Evolutionary conservation across 2,329 filamentous ascomycete species (phyloP).

Genomic region (Berkeleyomyces basicola): DNA sequence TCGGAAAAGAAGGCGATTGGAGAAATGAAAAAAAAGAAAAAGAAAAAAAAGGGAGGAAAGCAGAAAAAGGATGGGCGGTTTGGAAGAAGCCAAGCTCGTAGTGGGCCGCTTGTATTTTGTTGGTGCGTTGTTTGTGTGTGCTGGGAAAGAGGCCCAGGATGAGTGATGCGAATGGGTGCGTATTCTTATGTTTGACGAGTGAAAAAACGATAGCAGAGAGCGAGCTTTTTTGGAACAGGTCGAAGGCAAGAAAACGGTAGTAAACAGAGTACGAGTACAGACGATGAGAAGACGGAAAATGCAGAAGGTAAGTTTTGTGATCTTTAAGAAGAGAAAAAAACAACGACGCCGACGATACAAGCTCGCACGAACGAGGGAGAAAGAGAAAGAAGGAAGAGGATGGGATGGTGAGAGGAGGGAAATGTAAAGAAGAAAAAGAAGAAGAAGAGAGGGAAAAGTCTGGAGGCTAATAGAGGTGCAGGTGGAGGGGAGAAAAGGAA

Average conservation of each 20-base stretch:
- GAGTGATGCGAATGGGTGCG: not conserved
- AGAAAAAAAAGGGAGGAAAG: slow-evolving; percentile 7
- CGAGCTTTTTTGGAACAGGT: not conserved
- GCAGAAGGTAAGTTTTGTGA: slow-evolving; percentile 15
- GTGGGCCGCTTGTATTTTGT: slow-evolving; percentile 6
- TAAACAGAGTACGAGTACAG: slow-evolving; percentile 15
- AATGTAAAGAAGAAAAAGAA: slow-evolving; percentile 21
- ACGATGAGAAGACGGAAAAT: slow-evolving; percentile 14
- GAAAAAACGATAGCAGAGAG: slow-evolving; percentile 4
- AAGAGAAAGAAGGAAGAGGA: slow-evolving; percentile 21
- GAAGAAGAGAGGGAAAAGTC: slow-evolving; percentile 18
- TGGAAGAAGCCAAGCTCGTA: slow-evolving; percentile 7
- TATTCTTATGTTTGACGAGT: slow-evolving; percentile 8
- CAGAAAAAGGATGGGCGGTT: not conserved
- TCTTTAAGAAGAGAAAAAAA: slow-evolving; percentile 18
- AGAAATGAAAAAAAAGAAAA: slow-evolving; percentile 4
- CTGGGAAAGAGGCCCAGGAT: slow-evolving; percentile 1
- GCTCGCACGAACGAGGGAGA: slow-evolving; percentile 19
- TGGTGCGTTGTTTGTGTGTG: slow-evolving; percentile 2
- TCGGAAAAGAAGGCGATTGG: slow-evolving; percentile 2
- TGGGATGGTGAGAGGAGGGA: slow-evolving; percentile 20
- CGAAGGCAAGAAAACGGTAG: slow-evolving; percentile 14
- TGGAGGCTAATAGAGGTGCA: slow-evolving; percentile 16
- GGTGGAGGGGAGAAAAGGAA: slow-evolving; percentile 18
- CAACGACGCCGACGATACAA: slow-evolving; percentile 20